These are phyloP conservation scores for Firmiana major DNA, from an alignment of 345 rosid species.

Conservation along the genomic window DNA sequence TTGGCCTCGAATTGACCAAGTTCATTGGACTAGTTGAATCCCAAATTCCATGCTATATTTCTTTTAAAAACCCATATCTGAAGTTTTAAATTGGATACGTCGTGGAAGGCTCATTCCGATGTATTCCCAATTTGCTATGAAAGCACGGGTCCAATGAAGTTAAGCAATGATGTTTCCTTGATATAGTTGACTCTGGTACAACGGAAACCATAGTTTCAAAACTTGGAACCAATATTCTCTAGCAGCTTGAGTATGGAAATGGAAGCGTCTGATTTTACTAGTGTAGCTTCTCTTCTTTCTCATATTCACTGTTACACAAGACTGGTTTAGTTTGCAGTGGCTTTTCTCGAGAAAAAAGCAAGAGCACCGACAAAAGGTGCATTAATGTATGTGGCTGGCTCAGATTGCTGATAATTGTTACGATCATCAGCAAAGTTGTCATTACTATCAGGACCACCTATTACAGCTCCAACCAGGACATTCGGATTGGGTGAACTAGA, in stretches of 20 bases:
- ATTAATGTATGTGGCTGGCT: conserved; percentile 69
- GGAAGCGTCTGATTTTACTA: conserved; percentile 2
- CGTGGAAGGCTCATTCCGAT: not conserved
- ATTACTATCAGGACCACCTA: conserved; percentile 62
- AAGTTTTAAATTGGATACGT: no score
- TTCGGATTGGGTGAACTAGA: conserved; percentile 57
- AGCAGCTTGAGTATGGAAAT: conserved; percentile 1
- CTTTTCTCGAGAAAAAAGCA: conserved; percentile 48
- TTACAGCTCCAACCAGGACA: conserved; percentile 53
- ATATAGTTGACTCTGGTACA: not conserved
- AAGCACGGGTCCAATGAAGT: not conserved
- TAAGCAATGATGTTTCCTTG: not conserved
- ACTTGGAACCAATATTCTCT: not conserved
- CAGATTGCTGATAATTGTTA: conserved; percentile 62
- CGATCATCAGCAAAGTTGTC: conserved; percentile 60
- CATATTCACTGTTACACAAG: not conserved
- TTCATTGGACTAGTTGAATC: no score
- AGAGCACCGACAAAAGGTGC: conserved; percentile 72
- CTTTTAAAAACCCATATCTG: no score
- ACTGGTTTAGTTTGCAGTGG: conserved; percentile 13
- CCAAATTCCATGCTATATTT: no score
- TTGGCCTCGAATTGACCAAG: no score
- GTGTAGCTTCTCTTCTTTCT: conserved; percentile 9
- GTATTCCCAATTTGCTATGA: not conserved
- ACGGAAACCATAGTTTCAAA: not conserved